phyloP scores from a whole-genome alignment of 768 basidiomycete species.

The Auriscalpium orientale region DNA sequence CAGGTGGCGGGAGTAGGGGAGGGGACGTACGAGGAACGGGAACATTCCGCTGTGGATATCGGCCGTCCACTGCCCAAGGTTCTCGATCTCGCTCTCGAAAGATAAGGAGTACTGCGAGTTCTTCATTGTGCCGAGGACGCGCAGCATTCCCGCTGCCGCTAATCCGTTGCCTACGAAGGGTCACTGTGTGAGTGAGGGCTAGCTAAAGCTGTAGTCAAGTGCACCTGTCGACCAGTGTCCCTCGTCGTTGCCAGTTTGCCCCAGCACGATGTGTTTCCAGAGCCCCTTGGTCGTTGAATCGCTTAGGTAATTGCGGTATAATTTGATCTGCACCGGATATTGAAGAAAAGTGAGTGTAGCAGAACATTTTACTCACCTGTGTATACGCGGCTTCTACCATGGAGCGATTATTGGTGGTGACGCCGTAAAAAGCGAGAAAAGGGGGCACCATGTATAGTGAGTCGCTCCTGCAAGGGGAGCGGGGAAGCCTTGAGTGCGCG shows the following conservation, averaged over 20 bases:
- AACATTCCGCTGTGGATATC: conserved; percentile 75
- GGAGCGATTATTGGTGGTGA: conserved; percentile 45
- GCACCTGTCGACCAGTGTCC: conserved; percentile 80
- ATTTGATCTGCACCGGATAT: conserved; percentile 29
- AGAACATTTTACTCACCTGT: conserved; percentile 28
- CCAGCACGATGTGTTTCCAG: conserved; percentile 73
- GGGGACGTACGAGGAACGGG: conserved; percentile 34
- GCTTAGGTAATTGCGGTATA: conserved; percentile 62
- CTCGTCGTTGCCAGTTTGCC: conserved; percentile 40
- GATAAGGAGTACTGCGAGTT: conserved; percentile 45
- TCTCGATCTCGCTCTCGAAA: conserved; percentile 43
- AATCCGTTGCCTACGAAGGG: conserved; percentile 64
- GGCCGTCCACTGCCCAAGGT: conserved; percentile 55
- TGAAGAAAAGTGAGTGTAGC: background rate
- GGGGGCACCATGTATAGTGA: conserved; percentile 83
- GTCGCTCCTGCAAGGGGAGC: conserved; percentile 51
- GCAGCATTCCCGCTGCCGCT: conserved; percentile 83
- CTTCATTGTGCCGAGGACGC: conserved; percentile 70
- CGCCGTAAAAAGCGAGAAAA: conserved; percentile 81
- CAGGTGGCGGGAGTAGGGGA: background rate
- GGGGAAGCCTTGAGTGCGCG: background rate
- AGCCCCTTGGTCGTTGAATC: conserved; percentile 43
- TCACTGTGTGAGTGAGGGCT: background rate
- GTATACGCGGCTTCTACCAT: conserved; percentile 58
- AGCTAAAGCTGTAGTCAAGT: background rate